phyloP scores from a whole-genome alignment of 371 early-diverging fungal genomes.

The Fennellomyces sp. region DNA sequence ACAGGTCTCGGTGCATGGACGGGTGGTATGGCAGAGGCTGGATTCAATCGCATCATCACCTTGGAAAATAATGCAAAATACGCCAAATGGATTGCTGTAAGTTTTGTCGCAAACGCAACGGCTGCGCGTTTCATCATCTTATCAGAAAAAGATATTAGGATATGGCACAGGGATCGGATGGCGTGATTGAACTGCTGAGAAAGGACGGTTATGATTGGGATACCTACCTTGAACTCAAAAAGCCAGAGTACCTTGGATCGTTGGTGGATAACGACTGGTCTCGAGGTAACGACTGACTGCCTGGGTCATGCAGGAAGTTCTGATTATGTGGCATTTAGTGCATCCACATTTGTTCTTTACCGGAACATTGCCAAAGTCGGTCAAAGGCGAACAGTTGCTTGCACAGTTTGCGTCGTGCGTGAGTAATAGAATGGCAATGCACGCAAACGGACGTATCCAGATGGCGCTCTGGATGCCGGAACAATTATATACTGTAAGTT shows the following conservation, averaged over 20 bases:
- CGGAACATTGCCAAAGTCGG: constrained; percentile 43
- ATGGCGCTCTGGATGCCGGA: constrained; percentile 54
- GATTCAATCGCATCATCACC: constrained; percentile 36
- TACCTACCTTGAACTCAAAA: constrained; percentile 35
- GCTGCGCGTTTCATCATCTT: not conserved
- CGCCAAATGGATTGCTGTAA: constrained; percentile 27
- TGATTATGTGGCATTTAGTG: constrained; percentile 17
- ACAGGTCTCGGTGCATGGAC: constrained; percentile 51
- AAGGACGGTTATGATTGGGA: constrained; percentile 55
- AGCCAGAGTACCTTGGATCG: constrained; percentile 29
- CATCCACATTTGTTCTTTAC: constrained; percentile 46
- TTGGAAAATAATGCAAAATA: constrained; percentile 36
- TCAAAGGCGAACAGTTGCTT: constrained; percentile 44
- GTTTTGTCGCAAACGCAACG: not conserved
- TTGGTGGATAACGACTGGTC: constrained; percentile 37
- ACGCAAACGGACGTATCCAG: constrained; percentile 46
- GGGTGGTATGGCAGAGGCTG: constrained; percentile 30
- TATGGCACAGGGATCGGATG: constrained; percentile 9
- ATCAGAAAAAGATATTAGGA: constrained; percentile 7
- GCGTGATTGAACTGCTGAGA: constrained; percentile 24
- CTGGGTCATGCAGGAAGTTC: not conserved
- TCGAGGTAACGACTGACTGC: constrained; percentile 23
- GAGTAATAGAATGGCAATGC: constrained; percentile 45
- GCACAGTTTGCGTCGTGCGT: constrained; percentile 48
- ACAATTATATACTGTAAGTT: constrained; percentile 25